phyloP scores from a whole-genome alignment of 768 basidiomycete genomes.

The Chalciporus chontae region DNA sequence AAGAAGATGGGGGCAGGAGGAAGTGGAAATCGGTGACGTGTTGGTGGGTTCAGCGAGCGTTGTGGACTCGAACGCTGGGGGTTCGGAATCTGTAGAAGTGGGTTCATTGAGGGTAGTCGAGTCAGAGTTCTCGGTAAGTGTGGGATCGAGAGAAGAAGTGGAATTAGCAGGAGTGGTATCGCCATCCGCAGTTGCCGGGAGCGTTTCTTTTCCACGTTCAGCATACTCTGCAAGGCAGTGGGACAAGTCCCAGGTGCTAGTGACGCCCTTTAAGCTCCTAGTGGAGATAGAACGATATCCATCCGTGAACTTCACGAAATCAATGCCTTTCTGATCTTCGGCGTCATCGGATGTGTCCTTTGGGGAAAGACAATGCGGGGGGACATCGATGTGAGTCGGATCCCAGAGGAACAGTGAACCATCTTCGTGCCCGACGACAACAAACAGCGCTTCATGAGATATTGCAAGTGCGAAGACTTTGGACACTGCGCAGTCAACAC shows the following conservation, averaged over 20 bases:
- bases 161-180: too few relatives aligned
- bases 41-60: neutral
- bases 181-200: neutral
- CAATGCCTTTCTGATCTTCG: slow-evolving; percentile 1
- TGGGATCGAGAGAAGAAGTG: neutral
- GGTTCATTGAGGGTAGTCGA: too few relatives aligned
- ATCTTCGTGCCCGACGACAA: slow-evolving; percentile 12
- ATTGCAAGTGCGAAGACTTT: slow-evolving; percentile 11
- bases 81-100: neutral
- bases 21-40: neutral
- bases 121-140: neutral
- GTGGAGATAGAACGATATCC: slow-evolving; percentile 5
- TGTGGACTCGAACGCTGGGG: too few relatives aligned
- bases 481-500: slow-evolving; percentile 2
- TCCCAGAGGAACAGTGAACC: slow-evolving; percentile 18
- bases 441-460: slow-evolving; percentile 7
- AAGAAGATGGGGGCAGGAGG: slow-evolving; percentile 9
- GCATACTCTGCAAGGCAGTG: slow-evolving; percentile 9
- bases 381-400: slow-evolving; percentile 1
- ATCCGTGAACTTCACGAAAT: slow-evolving; percentile 12
- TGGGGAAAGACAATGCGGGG: slow-evolving; percentile 9
- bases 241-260: slow-evolving; percentile 15
- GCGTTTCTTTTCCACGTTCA: neutral
- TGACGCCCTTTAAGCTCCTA: slow-evolving; percentile 11
- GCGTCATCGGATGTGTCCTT: neutral